phyloP scores from a whole-genome alignment of 495 filamentous ascomycete genomes.

The Hyaloscypha finlandica region DNA sequence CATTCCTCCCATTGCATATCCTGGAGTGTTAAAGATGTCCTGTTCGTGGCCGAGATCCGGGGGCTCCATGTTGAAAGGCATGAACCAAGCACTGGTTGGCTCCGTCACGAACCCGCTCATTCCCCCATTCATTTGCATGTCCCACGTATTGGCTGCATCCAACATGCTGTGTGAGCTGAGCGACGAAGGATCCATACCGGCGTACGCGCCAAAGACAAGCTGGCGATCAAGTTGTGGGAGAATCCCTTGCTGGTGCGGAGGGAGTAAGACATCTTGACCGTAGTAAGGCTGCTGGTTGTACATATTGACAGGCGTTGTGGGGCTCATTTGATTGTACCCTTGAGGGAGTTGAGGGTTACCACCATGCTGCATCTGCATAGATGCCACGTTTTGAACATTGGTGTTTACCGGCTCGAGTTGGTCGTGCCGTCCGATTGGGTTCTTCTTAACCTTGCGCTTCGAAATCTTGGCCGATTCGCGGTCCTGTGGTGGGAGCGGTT shows the following conservation, averaged over 20 bases:
- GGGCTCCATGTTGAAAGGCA: conserved; percentile 91
- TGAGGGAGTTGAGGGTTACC: conserved; percentile 24
- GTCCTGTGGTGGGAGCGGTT: conserved; percentile 56
- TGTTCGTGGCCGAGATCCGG: conserved; percentile 57
- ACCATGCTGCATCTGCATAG: conserved; percentile 19
- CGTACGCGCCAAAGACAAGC: conserved; percentile 76
- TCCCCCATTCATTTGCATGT: conserved; percentile 29
- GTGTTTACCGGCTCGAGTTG: conserved; percentile 24
- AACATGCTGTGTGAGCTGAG: conserved; percentile 30
- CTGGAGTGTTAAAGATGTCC: conserved; percentile 26
- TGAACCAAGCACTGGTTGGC: conserved; percentile 83
- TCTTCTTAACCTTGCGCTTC: conserved; percentile 28
- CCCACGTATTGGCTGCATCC: conserved; percentile 28
- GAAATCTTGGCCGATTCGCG: conserved; percentile 33
- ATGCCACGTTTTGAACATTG: conserved; percentile 20
- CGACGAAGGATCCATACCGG: conserved; percentile 52
- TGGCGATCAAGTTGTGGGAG: conserved; percentile 71
- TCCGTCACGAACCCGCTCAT: conserved; percentile 39
- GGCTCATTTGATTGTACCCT: conserved; percentile 30
- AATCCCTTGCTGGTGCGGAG: conserved; percentile 42
- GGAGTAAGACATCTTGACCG: conserved; percentile 33
- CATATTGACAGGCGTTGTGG: conserved; percentile 26
- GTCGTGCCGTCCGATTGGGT: conserved; percentile 9
- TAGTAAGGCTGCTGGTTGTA: conserved; percentile 26
- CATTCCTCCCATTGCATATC: conserved; percentile 30